These are phyloP conservation scores for Calonectria crousiana DNA, from an alignment of 2,329 filamentous ascomycete genomes.

Conservation along the genomic window DNA sequence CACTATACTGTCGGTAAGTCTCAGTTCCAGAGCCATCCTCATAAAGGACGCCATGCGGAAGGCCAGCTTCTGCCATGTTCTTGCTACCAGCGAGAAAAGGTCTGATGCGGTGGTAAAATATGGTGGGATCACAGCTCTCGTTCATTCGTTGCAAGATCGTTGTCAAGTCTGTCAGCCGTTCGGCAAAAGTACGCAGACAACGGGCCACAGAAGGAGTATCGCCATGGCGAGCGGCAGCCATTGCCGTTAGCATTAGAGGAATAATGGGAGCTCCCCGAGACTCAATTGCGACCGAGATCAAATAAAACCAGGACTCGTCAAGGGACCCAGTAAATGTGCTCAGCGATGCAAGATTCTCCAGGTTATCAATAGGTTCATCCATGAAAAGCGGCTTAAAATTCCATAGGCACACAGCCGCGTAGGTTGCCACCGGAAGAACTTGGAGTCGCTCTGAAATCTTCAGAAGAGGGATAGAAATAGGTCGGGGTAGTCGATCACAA, in stretches of 20 bases:
- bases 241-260: conserved; percentile 88
- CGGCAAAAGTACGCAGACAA: conserved; percentile 85
- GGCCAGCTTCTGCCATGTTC: conserved; percentile 95
- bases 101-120: conserved; percentile 97
- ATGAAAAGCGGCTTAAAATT: conserved; percentile 95
- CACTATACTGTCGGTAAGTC: conserved; percentile 85
- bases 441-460: conserved; percentile 83
- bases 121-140: conserved; percentile 91
- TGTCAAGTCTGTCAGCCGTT: conserved; percentile 87
- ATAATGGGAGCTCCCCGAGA: conserved; percentile 89
- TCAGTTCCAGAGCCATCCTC: conserved; percentile 79
- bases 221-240: conserved; percentile 79
- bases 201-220: conserved; percentile 80
- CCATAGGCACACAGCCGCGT: conserved; percentile 92
- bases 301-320: conserved; percentile 99
- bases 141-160: conserved; percentile 88
- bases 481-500: conserved; percentile 80
- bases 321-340: conserved; percentile 93
- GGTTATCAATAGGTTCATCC: conserved; percentile 82
- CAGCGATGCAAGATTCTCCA: conserved; percentile 90
- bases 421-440: conserved; percentile 92
- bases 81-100: conserved; percentile 96
- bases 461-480: conserved; percentile 86
- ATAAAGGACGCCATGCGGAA: conserved; percentile 89
- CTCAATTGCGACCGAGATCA: conserved; percentile 95